Conservation (phyloP, 2,329 filamentous ascomycete species). For the Nigrospora oryzae region DNA sequence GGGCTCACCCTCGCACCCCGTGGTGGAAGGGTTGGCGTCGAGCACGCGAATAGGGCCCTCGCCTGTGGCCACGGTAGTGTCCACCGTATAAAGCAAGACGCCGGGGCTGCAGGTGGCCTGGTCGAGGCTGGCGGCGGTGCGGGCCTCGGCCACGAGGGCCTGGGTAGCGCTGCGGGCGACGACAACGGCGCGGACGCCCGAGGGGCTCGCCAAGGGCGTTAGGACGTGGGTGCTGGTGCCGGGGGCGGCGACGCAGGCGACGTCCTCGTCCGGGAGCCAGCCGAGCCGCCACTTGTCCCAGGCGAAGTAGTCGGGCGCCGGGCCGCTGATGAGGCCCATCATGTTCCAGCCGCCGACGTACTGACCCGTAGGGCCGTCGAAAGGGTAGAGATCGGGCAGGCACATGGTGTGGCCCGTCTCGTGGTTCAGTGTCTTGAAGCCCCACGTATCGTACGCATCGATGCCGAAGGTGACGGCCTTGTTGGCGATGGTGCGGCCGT, state of each 20-base stretch:
- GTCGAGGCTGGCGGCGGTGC: constrained; percentile 16
- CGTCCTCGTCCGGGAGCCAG: constrained; percentile 22
- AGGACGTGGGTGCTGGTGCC: constrained; percentile 18
- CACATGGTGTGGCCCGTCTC: constrained; percentile 29
- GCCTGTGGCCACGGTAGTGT: constrained; percentile 17
- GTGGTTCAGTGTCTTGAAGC: constrained; percentile 25
- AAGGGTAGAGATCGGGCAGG: constrained; percentile 26
- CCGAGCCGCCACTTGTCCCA: constrained; percentile 30
- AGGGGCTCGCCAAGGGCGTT: constrained; percentile 11
- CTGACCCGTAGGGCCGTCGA: constrained; percentile 12
- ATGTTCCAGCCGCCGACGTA: constrained; percentile 27
- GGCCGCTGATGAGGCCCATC: constrained; percentile 25
- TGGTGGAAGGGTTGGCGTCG: constrained; percentile 19
- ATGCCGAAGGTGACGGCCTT: constrained; percentile 19
- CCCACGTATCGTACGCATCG: constrained; percentile 21
- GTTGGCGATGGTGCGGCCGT: not conserved
- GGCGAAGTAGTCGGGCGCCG: constrained; percentile 25
- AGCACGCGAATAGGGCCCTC: constrained; percentile 22
- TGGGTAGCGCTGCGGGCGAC: constrained; percentile 13
- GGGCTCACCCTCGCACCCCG: constrained; percentile 17
- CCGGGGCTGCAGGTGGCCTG: constrained; percentile 18
- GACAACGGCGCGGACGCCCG: constrained; percentile 18
- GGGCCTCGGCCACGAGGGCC: constrained; percentile 22
- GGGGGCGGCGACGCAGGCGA: constrained; percentile 19
- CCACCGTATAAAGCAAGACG: constrained; percentile 25